Conservation (phyloP, 2,329 filamentous ascomycete species). For the Domatiomyces catenatus region DNA sequence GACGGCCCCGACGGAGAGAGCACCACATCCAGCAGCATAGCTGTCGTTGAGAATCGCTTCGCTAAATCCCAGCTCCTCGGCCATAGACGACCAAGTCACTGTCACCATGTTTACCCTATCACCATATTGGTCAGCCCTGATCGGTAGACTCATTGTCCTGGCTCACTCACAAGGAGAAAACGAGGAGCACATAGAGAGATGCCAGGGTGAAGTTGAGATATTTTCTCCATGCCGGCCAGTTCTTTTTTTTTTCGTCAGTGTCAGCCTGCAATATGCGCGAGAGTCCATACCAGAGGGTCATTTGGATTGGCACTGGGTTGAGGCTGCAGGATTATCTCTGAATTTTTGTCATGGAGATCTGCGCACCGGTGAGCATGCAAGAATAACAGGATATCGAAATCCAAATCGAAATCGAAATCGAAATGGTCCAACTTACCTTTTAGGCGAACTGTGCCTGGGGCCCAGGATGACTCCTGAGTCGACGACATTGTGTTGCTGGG, state of each 20-base stretch:
- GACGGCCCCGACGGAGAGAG: slow-evolving; percentile 28
- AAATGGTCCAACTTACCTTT: too few species aligned
- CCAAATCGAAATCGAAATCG: too few species aligned
- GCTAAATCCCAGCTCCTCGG: slow-evolving; percentile 29
- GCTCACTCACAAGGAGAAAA: slow-evolving; percentile 24
- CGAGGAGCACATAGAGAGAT: slow-evolving; percentile 28
- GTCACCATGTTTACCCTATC: slow-evolving; percentile 24
- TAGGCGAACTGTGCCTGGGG: background rate
- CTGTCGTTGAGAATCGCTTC: slow-evolving; percentile 30
- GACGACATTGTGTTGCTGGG: background rate
- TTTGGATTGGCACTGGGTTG: slow-evolving; percentile 25
- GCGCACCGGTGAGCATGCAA: background rate
- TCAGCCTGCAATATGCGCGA: slow-evolving; percentile 28
- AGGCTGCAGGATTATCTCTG: slow-evolving; percentile 22
- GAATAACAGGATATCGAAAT: background rate
- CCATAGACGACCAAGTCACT: slow-evolving; percentile 30
- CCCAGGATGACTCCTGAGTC: background rate
- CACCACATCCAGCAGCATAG: slow-evolving; percentile 30
- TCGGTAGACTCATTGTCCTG: background rate
- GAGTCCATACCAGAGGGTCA: slow-evolving; percentile 22
- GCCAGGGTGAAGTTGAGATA: slow-evolving; percentile 28
- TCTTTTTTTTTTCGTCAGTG: slow-evolving; percentile 18
- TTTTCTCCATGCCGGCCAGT: slow-evolving; percentile 32
- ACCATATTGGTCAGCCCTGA: background rate
- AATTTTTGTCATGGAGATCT: background rate